Conservation (phyloP, 768 basidiomycete species). For the Serendipita sp. region DNA sequence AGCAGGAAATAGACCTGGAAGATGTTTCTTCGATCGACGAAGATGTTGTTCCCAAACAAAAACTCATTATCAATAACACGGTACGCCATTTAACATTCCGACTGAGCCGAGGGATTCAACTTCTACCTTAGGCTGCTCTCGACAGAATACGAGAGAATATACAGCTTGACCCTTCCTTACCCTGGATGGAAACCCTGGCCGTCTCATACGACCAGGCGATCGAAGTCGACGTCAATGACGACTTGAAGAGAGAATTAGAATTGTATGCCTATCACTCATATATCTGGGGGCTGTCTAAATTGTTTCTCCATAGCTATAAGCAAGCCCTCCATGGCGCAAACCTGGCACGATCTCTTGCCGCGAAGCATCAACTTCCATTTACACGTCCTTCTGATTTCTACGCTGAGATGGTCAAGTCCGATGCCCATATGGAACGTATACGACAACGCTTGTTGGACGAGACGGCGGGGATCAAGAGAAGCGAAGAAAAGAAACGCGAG, state of each 20-base stretch:
- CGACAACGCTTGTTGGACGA: slow-evolving; percentile 84
- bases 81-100: slow-evolving; percentile 38
- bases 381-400: slow-evolving; percentile 89
- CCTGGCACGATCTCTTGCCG: slow-evolving; percentile 58
- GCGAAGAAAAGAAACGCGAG: slow-evolving; percentile 82
- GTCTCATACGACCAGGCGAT: slow-evolving; percentile 59
- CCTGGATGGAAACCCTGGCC: slow-evolving; percentile 74
- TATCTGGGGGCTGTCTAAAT: neutral
- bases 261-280: slow-evolving; percentile 45
- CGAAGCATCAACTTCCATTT: slow-evolving; percentile 67
- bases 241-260: slow-evolving; percentile 86
- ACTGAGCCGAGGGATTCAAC: too few species aligned
- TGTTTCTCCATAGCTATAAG: slow-evolving; percentile 55
- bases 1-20: slow-evolving; percentile 50
- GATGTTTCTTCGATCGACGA: slow-evolving; percentile 44
- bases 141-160: slow-evolving; percentile 68
- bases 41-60: slow-evolving; percentile 67
- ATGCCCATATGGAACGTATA: slow-evolving; percentile 95
- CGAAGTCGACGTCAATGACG: slow-evolving; percentile 66
- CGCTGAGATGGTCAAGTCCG: slow-evolving; percentile 97
- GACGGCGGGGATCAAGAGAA: slow-evolving; percentile 70
- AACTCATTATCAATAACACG: slow-evolving; percentile 68
- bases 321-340: slow-evolving; percentile 80
- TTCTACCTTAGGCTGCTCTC: slow-evolving; percentile 58
- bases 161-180: slow-evolving; percentile 51